phyloP scores from a whole-genome alignment of 164 flowering plant species.

The Sextonia rubra region DNA sequence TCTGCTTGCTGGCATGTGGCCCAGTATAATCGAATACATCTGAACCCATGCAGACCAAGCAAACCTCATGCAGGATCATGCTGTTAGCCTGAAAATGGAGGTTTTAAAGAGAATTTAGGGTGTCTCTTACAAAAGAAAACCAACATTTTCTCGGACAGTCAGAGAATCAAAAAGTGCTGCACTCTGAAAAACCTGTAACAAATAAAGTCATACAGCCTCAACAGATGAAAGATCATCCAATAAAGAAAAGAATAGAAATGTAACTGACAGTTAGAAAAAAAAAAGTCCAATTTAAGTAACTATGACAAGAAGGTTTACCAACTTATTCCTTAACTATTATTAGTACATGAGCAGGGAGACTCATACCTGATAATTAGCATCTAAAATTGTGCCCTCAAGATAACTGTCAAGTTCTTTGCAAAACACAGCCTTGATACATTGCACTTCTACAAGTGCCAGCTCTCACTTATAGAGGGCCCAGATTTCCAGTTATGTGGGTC shows the following conservation, averaged over 20 bases:
- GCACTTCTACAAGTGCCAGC: too few relatives aligned
- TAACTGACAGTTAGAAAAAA: neutral
- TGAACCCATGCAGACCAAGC: neutral
- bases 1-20: neutral
- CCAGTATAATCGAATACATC: neutral
- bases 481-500: too few relatives aligned
- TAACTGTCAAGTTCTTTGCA: too few relatives aligned
- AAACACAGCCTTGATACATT: too few relatives aligned
- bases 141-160: constrained; percentile 98
- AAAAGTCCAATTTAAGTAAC: neutral
- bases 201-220: constrained; percentile 6
- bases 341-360: neutral
- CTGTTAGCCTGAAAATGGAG: neutral
- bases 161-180: constrained; percentile 98
- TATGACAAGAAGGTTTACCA: neutral
- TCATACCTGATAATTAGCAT: too few relatives aligned
- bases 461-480: too few relatives aligned
- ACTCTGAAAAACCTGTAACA: constrained; percentile 91
- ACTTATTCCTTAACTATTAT: neutral
- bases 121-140: constrained; percentile 86
- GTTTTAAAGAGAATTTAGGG: neutral
- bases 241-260: neutral
- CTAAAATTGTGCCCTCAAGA: too few relatives aligned
- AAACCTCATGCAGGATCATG: neutral
- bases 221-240: neutral